Percentiles rank a stretch among this genome's conserved stretches.
phyloP scores from a whole-genome alignment of 257 asterid species.

The Jacaranda mimosifolia region DNA sequence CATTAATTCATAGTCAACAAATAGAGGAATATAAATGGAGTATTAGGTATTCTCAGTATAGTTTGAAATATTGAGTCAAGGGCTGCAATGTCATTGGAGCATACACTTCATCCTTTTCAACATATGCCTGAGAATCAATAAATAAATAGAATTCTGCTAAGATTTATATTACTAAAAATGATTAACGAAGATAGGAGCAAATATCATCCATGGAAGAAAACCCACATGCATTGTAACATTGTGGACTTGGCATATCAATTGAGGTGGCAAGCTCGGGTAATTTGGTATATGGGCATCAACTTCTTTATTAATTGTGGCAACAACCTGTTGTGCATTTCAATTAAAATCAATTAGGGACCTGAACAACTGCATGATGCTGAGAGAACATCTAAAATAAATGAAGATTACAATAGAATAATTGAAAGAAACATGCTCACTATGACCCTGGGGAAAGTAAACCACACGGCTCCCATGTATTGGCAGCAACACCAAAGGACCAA shows the following conservation, averaged over 20 bases:
- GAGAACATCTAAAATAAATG: neutral
- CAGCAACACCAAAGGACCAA: conserved; percentile 76
- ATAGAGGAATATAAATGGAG: too few relatives aligned
- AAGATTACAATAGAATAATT: neutral
- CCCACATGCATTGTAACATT: conserved; percentile 78
- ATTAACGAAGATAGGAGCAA: too few relatives aligned
- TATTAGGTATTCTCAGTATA: too few relatives aligned
- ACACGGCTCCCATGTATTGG: conserved; percentile 70
- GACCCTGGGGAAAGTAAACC: conserved; percentile 84
- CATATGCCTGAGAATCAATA: conserved; percentile 66
- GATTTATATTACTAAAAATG: too few relatives aligned
- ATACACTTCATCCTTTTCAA: conserved; percentile 77
- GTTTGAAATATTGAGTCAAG: conserved; percentile 34
- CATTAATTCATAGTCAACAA: too few relatives aligned
- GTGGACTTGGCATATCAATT: conserved; percentile 77
- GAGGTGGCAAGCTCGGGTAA: conserved; percentile 72
- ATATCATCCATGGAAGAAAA: conserved; percentile 28
- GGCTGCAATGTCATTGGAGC: conserved; percentile 84
- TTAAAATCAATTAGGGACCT: too few relatives aligned
- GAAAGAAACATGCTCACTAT: conserved; percentile 66
- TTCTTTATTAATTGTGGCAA: conserved; percentile 73
- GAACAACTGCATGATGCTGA: too few relatives aligned
- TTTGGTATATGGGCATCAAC: conserved; percentile 66
- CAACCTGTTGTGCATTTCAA: conserved; percentile 47
- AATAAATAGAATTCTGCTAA: conserved; percentile 5